Evolutionary conservation across 345 rosid genomes (phyloP).

Genomic region (Bretschneidera sinensis): DNA sequence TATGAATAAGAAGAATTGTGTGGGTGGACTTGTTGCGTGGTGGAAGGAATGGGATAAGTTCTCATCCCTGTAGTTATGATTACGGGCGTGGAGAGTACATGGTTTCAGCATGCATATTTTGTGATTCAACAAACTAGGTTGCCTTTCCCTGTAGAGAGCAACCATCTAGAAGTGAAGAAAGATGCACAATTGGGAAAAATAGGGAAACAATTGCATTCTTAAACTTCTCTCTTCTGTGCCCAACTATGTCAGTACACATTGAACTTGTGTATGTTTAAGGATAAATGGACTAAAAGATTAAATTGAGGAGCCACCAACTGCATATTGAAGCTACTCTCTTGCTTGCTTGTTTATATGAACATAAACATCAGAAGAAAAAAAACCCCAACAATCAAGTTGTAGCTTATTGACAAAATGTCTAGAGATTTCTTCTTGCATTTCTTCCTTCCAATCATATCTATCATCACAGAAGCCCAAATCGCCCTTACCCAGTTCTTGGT

Average conservation of each 20-base stretch:
- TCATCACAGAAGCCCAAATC: conserved; percentile 11
- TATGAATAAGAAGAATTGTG: too few relatives aligned
- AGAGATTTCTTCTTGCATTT: conserved; percentile 13
- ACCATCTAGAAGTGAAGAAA: too few relatives aligned
- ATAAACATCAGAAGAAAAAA: neutral
- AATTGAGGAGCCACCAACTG: conserved; percentile 1
- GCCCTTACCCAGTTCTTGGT: conserved; percentile 14
- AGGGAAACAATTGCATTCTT: neutral
- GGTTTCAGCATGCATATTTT: conserved; percentile 16
- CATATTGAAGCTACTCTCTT: conserved; percentile 10
- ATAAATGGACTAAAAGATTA: too few relatives aligned
- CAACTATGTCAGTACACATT: too few relatives aligned
- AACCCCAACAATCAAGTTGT: neutral
- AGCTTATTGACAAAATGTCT: conserved; percentile 12
- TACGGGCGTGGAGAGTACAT: too few relatives aligned
- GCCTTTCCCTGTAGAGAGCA: too few relatives aligned
- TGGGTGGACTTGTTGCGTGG: too few relatives aligned
- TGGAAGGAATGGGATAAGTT: too few relatives aligned
- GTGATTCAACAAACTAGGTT: conserved; percentile 23
- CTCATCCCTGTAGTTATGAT: too few relatives aligned
- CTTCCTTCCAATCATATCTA: conserved; percentile 16
- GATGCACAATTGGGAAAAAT: too few relatives aligned
- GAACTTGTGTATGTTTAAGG: neutral
- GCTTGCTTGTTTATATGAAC: neutral
- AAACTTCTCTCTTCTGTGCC: conserved; percentile 6